Evolutionary conservation across 352 stramenopile genomes (phyloP), one percentile per base, ranked within the genome.

Genomic region (Pythium myriotylum): DNA sequence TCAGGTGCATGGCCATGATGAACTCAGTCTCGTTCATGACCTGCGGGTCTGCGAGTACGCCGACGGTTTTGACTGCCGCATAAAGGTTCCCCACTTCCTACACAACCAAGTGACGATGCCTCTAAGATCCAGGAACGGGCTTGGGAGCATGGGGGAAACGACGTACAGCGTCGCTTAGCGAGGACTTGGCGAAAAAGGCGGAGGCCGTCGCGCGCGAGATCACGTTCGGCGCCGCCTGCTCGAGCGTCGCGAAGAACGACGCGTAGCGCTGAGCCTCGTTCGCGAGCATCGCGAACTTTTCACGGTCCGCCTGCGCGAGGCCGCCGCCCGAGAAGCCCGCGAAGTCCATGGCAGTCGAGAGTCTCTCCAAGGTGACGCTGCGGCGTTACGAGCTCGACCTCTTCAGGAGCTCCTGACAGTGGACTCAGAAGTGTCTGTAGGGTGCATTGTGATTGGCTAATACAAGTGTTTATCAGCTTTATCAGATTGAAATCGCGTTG

Each of bases 1-100:
- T 91, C 17, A 92, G 68, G 67, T 92, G 84, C 84, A 92, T 92
- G 33, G 64, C 77, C 52, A 86, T 74, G 43, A 79, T 57, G 56
- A 92, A 92, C 59, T 89, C 78, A 23, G 70, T 76, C 56, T 77
- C 72, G 41, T 69, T 75, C 59, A 92, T 64, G 13, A 54, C 40
- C 23, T 72, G 16, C 1, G 43, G 5, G 49, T 86, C 73, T 0
- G 48, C 19, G n/a, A 75, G 46, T 26, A 89, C 20, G 3, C 73
- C 58, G 26, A 81, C 67, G 17, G 49, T 52, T 70, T 88, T 88
- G 40, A 91, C 60, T 0, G 73, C 65, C 20, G 37, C 41, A 47
- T 82, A 86, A 33, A 91, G 67, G 40, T 76, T 60, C 16, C 70
- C 48, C 23, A 90, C 70, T 59, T 90, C 70, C 59, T 82, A 48